Base-by-base conservation (phyloP, 1,284 basidiomycete genomes). In the Cystobasidiaceae sp. region DNA sequence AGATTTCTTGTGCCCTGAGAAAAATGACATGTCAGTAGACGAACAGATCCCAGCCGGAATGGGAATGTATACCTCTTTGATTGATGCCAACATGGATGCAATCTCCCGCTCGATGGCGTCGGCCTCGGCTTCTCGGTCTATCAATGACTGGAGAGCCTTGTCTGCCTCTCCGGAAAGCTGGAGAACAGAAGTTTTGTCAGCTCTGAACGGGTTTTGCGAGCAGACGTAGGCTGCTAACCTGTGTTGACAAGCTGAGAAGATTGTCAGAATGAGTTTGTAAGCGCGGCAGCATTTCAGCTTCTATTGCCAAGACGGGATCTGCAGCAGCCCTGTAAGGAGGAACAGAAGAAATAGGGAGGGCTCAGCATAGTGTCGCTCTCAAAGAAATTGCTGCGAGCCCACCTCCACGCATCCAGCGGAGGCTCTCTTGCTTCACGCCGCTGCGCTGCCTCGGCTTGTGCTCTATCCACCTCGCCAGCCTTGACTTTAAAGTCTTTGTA, bases 401-500 rank as follows among this genome's bases (percentile, higher is more conserved):
- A 64, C 61, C 46, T 54, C 61, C 61, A 64, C 17, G 61, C 61
- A 48, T 64, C 61, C 33, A 46, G 61, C n/a, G 61, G 61, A n/a
- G 28, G 21, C 37, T 64, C 61, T 23, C 61, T 19, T 21, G 51
- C 27, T 7, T n/a, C 51, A 21, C 41, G 30, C 25, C 61, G 37
- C 21, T 56, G 21, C 15, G 39, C 48, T 15, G 61, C 61, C 21
- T n/a, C 51, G 34, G 51, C 51, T 21, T 56, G 46, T 15, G 48
- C 44, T 3, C 56, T 17, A 28, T 64, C 61, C 13, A 55, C 61
- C 30, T 49, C 49, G 28, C 56, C 56, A n/a, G 61, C 39, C 27
- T 32, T 49, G 0, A 19, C 44, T 34, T 25, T 48, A 28, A 64
- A 64, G 61, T 55, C 17, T n/a, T 37, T 55, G 44, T 28, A 55